Conservation (phyloP, 169 alveolate species). For the Eimeria praecox region DNA sequence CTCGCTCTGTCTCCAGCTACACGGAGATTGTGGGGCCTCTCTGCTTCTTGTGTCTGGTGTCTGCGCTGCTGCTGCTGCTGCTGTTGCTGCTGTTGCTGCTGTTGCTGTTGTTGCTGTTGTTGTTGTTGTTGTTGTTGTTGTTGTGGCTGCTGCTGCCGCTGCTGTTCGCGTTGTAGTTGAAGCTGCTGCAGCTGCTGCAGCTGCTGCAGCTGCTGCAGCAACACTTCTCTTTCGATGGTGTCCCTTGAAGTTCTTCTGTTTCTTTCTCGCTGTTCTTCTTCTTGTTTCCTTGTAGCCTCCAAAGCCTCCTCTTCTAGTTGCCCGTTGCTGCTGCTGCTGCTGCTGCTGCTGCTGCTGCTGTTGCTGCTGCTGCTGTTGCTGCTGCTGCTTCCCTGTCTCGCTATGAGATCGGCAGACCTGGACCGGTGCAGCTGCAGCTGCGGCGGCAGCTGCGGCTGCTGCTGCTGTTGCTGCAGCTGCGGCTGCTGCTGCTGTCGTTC, state of each 20-base stretch:
- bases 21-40: neutral
- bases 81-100: neutral
- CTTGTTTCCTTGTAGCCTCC: neutral
- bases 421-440: neutral
- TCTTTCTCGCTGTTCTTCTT: neutral
- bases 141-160: neutral
- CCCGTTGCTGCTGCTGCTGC: neutral
- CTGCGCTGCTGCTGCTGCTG: too few relatives aligned
- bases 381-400: too few relatives aligned
- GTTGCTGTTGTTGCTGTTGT: neutral
- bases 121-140: neutral
- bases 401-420: too few relatives aligned
- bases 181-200: neutral
- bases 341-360: neutral
- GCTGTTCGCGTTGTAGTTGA: neutral
- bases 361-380: neutral
- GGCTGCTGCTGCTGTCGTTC: neutral
- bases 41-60: conserved; percentile 2
- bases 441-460: neutral
- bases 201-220: neutral
- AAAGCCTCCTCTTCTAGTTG: neutral
- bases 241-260: neutral
- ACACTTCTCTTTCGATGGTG: neutral
- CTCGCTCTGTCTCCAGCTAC: neutral
- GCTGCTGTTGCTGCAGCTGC: neutral